A percentile compares a stretch with the other conserved stretches of the same genome.
These are phyloP conservation scores for Ceratocystis smalleyi DNA, from an alignment of 2,329 filamentous ascomycete species.

Conservation along the genomic window DNA sequence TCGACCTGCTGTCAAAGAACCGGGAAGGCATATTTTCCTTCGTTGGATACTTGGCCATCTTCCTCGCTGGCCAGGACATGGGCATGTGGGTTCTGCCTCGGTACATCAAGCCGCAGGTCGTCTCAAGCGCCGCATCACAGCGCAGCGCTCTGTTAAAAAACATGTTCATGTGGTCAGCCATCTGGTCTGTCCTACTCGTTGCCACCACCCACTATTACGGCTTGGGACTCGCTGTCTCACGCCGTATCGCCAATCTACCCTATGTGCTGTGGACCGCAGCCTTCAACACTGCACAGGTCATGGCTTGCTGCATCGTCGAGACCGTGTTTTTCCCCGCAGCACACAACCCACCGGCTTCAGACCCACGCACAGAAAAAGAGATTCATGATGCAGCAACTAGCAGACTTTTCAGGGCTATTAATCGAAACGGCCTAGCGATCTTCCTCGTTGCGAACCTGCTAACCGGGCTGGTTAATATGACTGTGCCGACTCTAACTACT, in stretches of 20 bases:
- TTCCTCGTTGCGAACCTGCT: conserved; percentile 81
- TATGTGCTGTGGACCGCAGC: conserved; percentile 88
- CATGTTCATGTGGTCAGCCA: conserved; percentile 46
- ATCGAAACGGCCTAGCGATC: conserved; percentile 70
- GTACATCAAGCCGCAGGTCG: conserved; percentile 30
- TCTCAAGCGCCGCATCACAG: conserved; percentile 27
- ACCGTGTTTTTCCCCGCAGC: conserved; percentile 53
- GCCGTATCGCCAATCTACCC: conserved; percentile 79
- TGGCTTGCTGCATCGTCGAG: conserved; percentile 65
- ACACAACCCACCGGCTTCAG: conserved; percentile 9
- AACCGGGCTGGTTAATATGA: conserved; percentile 81
- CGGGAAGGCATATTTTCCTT: conserved; percentile 94
- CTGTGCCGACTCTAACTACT: conserved; percentile 64
- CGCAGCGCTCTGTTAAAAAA: conserved; percentile 44
- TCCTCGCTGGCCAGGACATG: conserved; percentile 71
- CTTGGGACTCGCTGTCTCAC: conserved; percentile 61
- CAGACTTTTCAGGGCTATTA: conserved; percentile 65
- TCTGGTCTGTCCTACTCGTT: conserved; percentile 59
- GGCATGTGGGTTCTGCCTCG: conserved; percentile 66
- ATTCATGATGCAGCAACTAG: conserved; percentile 59
- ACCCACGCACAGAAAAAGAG: conserved; percentile 39
- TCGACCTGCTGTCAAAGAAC: conserved; percentile 71
- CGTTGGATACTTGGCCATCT: conserved; percentile 78
- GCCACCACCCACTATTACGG: conserved; percentile 55
- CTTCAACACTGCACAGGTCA: conserved; percentile 74